Base-by-base conservation (phyloP, 1,284 basidiomycete species). In the Inonotus obliquus region DNA sequence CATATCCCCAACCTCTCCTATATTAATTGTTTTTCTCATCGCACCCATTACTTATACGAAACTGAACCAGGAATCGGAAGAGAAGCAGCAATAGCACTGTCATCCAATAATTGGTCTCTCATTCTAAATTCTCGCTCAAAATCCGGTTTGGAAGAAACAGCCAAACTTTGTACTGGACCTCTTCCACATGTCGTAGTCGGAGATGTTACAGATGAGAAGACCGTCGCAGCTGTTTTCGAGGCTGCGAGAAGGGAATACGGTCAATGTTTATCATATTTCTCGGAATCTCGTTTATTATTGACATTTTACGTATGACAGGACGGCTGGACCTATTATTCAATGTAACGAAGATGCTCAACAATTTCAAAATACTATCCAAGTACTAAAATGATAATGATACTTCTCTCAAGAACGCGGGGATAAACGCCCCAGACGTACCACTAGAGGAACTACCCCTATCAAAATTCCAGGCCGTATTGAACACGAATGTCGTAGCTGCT, bases 301-400 rank as follows among this genome's bases (percentile, higher is more conserved):
- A 27, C 49, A 47, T 32, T 47, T 29, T 47, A 29, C 32, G 4
- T 32, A 32, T 32, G 27, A n/a, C 64, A 89, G 87, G 86, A 5
- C 79, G 86, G 1, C 69, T 93, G 23, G 91, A 94, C 69, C 67
- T 92, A n/a, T 68, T 90, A 17, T 94, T 93, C 76, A 93, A 94
- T 70, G 91, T 87, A 68, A 71, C 81, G n/a, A 52, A 66, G 35
- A 1, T 19, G 17, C 56, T 55, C 44, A 55, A 13, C 19, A 44
- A 48, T 13, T 45, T 63, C 58, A 41, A 27, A 35, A 29, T 55
- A n/a, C 38, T 37, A 17, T 6, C 19, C 39, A n/a, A 32, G n/a
- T n/a, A n/a, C n/a, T n/a, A 51, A 37, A 57, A n/a, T 52, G 7
- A 29, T 14, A 4, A 25, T 53, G 10, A 29, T 17, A 4, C 55